Conservation (phyloP, 805 yeast species). For the Zygosaccharomyces pseudorouxii region DNA sequence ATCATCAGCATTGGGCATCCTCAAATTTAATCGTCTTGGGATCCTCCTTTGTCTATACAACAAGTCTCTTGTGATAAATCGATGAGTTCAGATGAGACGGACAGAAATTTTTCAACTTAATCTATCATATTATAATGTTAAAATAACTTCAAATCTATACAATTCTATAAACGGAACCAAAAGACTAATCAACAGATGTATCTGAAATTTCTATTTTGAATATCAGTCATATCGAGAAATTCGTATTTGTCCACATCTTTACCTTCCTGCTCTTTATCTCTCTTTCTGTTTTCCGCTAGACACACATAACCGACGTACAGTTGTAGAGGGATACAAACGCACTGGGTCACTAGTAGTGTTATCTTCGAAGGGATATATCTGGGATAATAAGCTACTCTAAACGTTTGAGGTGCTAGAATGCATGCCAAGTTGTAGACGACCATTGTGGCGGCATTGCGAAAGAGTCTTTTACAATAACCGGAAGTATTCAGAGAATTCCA, state of each 20-base stretch:
- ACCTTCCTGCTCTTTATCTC: constrained; percentile 41
- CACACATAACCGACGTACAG: constrained; percentile 42
- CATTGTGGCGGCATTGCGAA: constrained; percentile 52
- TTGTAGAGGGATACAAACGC: constrained; percentile 43
- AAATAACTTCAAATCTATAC: background rate
- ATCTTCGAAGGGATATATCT: constrained; percentile 54
- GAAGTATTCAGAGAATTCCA: constrained; percentile 63
- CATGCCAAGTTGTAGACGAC: constrained; percentile 55
- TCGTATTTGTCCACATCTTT: constrained; percentile 37
- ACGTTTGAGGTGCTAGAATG: constrained; percentile 61
- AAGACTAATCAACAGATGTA: constrained; percentile 37
- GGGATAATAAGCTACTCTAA: constrained; percentile 49
- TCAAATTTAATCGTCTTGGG: background rate
- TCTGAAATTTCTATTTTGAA: constrained; percentile 53
- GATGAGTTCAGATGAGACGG: constrained; percentile 9
- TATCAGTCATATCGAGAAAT: constrained; percentile 56
- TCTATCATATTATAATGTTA: background rate
- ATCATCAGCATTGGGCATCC: constrained; percentile 53
- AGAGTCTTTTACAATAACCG: constrained; percentile 54
- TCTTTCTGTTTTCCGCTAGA: constrained; percentile 45
- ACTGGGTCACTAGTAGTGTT: constrained; percentile 48
- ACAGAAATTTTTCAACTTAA: constrained; percentile 7
- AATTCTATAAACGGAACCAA: background rate
- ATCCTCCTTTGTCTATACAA: background rate
- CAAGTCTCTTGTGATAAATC: background rate